These are phyloP conservation scores for Penicillium arizonense DNA, from an alignment of 495 filamentous ascomycete genomes.

Conservation along the genomic window DNA sequence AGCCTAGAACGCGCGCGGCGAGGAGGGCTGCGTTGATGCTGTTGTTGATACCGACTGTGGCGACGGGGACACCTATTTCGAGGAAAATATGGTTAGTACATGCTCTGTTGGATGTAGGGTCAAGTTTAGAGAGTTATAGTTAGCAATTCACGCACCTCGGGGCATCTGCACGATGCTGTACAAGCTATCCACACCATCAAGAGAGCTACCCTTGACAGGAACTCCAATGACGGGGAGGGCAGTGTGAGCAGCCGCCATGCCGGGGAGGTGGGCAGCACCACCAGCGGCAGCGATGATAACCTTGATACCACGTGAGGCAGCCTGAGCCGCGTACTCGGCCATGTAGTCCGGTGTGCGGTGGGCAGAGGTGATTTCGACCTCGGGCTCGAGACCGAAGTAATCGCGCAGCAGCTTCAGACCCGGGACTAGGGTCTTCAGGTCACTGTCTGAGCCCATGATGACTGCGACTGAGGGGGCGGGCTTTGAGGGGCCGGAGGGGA, in stretches of 20 bases:
- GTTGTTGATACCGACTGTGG: slow-evolving; percentile 92
- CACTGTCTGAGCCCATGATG: slow-evolving; percentile 94
- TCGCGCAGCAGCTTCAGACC: slow-evolving; percentile 73
- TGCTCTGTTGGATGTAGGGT: no score
- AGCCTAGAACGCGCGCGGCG: slow-evolving; percentile 80
- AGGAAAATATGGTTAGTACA: neutral
- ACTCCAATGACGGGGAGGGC: slow-evolving; percentile 91
- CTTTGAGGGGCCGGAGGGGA: slow-evolving; percentile 30
- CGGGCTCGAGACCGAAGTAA: slow-evolving; percentile 69
- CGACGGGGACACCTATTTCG: slow-evolving; percentile 69
- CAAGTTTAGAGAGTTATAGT: neutral
- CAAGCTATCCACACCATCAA: slow-evolving; percentile 88
- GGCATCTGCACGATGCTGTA: slow-evolving; percentile 96
- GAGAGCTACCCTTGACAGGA: slow-evolving; percentile 79
- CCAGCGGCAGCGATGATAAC: slow-evolving; percentile 95
- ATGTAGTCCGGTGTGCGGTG: slow-evolving; percentile 88
- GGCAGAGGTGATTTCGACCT: slow-evolving; percentile 85
- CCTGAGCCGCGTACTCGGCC: slow-evolving; percentile 69
- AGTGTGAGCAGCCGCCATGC: slow-evolving; percentile 86
- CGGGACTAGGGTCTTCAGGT: slow-evolving; percentile 74
- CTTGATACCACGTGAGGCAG: slow-evolving; percentile 68
- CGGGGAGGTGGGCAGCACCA: slow-evolving; percentile 87
- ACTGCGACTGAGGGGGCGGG: slow-evolving; percentile 69
- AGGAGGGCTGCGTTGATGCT: slow-evolving; percentile 87
- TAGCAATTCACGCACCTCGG: slow-evolving; percentile 42